Evolutionary conservation across 495 filamentous ascomycete species (phyloP), one percentile per base, ranked within the genome.

Genomic region (Schizothecium vesticola): DNA sequence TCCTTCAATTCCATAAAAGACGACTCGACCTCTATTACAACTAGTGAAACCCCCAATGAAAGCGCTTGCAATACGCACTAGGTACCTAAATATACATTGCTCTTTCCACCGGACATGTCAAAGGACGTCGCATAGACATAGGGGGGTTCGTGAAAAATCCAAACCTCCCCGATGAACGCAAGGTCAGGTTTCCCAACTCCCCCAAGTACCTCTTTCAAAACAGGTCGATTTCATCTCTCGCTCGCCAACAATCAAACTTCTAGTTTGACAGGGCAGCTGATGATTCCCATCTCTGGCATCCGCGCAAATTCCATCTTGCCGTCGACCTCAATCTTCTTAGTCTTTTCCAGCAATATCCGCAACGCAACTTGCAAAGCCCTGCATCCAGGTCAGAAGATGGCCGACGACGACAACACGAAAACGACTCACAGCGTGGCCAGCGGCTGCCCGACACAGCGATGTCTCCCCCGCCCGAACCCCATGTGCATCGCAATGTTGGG

Each of bases 221-320:
- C 13, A 19, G 4, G 13, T 43, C 33, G 1, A 6, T 13, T 43
- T 43, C 33, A 13, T 19, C 3, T 43, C 33, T 43, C 33, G 11
- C 9, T 3, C 11, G 3, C 11, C 11, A 13, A 13, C 31, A 16
- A 43, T 43, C 33, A 65, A 3, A 65, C 51, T n/a, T 57, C 56
- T 24, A 68, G 64, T 13, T 61, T 56, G 0, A 69, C 9, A 0
- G 68, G 68, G 16, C 68, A 69, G 57, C 68, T 69, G n/a, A 69
- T 69, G 24, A 66, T 65, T 3, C 68, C 68, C 63, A 69, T 60
- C 63, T 69, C 68, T 2, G 68, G 68, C 68, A 69, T 69, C 24
- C 68, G 66, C n/a, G 68, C 62, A 66, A 33, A 69, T 23, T 69
- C 29, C 63, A 69, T 21, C 63, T 69, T 36, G 1, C 68, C 68